These are phyloP conservation scores for Vitis labrusca DNA, from an alignment of 164 flowering plant species.

Conservation along the genomic window DNA sequence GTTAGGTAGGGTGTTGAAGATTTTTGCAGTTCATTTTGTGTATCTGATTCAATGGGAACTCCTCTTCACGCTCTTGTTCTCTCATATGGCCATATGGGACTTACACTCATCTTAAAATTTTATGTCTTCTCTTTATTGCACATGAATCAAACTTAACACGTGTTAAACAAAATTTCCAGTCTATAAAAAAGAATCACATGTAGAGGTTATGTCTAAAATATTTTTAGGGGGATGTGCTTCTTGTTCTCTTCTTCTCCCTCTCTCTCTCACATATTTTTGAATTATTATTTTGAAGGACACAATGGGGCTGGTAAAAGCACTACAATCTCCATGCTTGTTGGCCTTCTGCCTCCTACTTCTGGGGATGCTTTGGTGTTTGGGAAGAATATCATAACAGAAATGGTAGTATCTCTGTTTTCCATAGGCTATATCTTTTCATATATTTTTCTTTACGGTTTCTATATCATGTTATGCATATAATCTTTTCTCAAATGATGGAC, in stretches of 20 bases:
- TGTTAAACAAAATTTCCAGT: no score
- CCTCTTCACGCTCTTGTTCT: no score
- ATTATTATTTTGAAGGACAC: conserved; percentile 60
- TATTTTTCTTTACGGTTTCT: background rate
- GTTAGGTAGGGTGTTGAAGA: no score
- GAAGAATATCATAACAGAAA: conserved; percentile 71
- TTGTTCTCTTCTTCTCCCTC: background rate
- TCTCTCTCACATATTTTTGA: background rate
- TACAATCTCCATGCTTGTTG: conserved; percentile 97
- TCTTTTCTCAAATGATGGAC: background rate
- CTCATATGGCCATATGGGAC: no score
- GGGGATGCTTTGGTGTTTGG: conserved; percentile 97
- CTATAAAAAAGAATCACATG: no score
- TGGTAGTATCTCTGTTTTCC: conserved; percentile 48
- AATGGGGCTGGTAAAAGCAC: conserved; percentile 99
- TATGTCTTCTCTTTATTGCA: no score
- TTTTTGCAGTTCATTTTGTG: no score
- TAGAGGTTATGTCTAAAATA: no score
- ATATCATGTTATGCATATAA: background rate
- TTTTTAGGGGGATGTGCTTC: background rate
- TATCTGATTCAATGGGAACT: no score
- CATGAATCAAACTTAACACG: no score
- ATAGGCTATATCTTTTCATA: conserved; percentile 2
- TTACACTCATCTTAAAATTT: no score
- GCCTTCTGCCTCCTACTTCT: conserved; percentile 89